Evolutionary conservation across 2,329 filamentous ascomycete species (phyloP), one percentile per base, ranked within the genome.

Genomic region (Colletotrichum sp.): DNA sequence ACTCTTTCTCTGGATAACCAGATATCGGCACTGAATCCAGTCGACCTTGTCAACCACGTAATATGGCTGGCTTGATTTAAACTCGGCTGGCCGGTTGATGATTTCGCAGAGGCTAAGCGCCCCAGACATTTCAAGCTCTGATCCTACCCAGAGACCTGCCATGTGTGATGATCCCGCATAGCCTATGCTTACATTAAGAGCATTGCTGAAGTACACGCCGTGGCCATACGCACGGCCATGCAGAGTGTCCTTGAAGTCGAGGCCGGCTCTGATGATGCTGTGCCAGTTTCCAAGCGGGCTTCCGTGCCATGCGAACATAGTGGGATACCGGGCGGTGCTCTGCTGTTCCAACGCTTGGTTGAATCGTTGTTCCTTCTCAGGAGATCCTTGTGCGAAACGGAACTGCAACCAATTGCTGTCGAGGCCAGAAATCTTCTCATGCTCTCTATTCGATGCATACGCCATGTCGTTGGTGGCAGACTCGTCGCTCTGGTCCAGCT

Each of bases 21-120:
- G 88, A 83, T 98, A 98, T 59, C 96, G 91, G 30, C 95, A 96
- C 81, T 98, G 95, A 75, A 98, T 96, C 96, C 96, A 98, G 80
- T 98, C 93, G 12, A 94, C 86, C 61, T 95, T 88, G 30, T 90
- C 83, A 2, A 98, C 92, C 11, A 98, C 96, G 63, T 95, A 92
- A 84, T 93, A 92, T 0, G 93, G 93, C 0, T 0, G 78, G 0
- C 11, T 79, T 77, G 86, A 89, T 7, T 89, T 83, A 80, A 95
- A 98, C 61, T 93, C 81, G 0, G 83, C 67, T 0, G 95, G 92
- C 0, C 89, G 88, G 81, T 98, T 98, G 80, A 98, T 92, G 61
- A 98, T 92, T 82, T 98, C 96, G 80, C 96, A 97, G 62, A 98
- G 86, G 36, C 95, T 94, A 61, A 98, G 85, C 1, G 93, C 93